phyloP scores from a whole-genome alignment of 768 basidiomycete genomes.

The Wakefieldia striispora region DNA sequence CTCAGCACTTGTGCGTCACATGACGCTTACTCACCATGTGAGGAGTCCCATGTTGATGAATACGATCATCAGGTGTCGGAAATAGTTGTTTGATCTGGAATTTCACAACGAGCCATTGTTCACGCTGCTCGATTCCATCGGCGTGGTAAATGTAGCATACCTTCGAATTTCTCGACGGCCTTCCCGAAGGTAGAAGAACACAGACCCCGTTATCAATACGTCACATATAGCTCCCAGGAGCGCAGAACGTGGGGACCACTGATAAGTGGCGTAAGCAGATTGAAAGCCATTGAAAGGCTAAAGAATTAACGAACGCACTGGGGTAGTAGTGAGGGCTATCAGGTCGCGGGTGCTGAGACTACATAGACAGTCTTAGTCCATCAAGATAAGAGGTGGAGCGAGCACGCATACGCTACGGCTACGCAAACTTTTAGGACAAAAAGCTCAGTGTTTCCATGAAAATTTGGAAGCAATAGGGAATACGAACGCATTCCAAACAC shows the following conservation, averaged over 20 bases:
- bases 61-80: slow-evolving; percentile 12
- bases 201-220: slow-evolving; percentile 17
- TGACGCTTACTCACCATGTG: slow-evolving; percentile 7
- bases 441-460: background rate
- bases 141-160: background rate
- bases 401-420: background rate
- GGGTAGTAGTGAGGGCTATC: background rate
- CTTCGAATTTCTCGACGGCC: slow-evolving; percentile 6
- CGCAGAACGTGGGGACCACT: slow-evolving; percentile 31
- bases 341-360: background rate
- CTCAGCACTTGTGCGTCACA: background rate
- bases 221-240: slow-evolving; percentile 11
- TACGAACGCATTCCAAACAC: slow-evolving; percentile 1
- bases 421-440: background rate
- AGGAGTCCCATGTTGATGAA: slow-evolving; percentile 16
- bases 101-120: background rate
- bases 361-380: background rate
- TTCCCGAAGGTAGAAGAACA: slow-evolving; percentile 21
- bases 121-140: too few relatives aligned
- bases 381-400: too few relatives aligned
- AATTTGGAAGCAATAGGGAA: too few relatives aligned
- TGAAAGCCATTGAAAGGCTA: too few relatives aligned
- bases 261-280: background rate
- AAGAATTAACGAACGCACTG: background rate
- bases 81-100: slow-evolving; percentile 5